Base-by-base conservation (phyloP, 176 grass and related monocot species). In the Musa troglodytarum region DNA sequence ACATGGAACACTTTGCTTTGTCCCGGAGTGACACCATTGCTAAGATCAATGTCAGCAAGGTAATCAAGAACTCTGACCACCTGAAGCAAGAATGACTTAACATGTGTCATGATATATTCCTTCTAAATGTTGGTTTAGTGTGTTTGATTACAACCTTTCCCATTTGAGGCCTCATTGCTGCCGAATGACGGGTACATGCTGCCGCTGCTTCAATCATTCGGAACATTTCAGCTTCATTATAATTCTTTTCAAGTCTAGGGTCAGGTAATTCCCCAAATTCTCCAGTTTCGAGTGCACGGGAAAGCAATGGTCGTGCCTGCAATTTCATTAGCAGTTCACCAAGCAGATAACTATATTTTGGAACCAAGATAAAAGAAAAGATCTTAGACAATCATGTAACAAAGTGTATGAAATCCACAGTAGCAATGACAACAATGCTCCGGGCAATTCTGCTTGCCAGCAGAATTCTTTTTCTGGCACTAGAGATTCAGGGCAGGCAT, bases 171-270 rank as follows among this genome's bases (percentile, higher is more conserved):
- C 93, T 91, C 72, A 81, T 87, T 10, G 93, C 82, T 49, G 89
- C 85, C 0, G 93, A 90, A 56, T 96, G 85, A 16, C 89, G 93
- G 49, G 89, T 81, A 52, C 93, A 96, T 34, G 89, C 87, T 22
- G 89, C 89, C 1, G 89, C 89, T 67, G 93, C 83, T 87, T 90
- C 89, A 53, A 96, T 88, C 93, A 96, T 96, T 8, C 79, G 93
- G 80, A 92, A 81, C 83, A 96, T 90, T 80, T 96, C 93, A 1
- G 75, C 76, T 65, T 92, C 79, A 24, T 90, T 84, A 56, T 87
- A 86, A 50, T 92, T 92, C 19, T 68, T 85, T 52, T 85, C 81
- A 53, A 96, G 87, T 82, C 81, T 86, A 10, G 83, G 79, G 28
- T 96, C 93, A 2, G 87, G 75, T 24, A 96, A 74, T 61, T 65